Base-by-base conservation (phyloP, 2,329 filamentous ascomycete genomes). In the Thyridium curvatum region DNA sequence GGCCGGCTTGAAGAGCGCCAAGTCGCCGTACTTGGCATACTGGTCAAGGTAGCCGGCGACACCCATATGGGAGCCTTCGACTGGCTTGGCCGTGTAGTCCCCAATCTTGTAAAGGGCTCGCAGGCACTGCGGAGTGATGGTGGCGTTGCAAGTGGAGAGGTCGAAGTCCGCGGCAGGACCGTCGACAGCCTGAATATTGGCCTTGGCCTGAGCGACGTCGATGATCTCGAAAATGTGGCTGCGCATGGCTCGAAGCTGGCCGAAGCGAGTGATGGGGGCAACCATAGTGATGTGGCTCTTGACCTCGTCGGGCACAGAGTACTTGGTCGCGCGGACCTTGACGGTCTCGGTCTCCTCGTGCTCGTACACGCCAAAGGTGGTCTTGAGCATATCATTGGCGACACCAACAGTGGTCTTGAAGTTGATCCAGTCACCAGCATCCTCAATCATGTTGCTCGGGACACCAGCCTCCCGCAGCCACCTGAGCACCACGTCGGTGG, bases 11-110 rank as follows among this genome's bases (percentile, higher is more conserved):
- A 71, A 74, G 2, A 50, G 38, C 12, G 52, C 38, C 7, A 66
- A 56, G 46, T 74, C 71, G 4, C 52, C 40, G 41, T 67, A 60
- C 46, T 65, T 68, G 48, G 65, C 61, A 46, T 65, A 67, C 46
- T 74, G 54, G 14, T 70, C 67, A 1, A 74, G 60, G 50, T 74
- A 74, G 8, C 71, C 70, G 2, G 68, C 68, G 16, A 74, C 78
- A n/a, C 82, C 83, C 37, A 82, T 75, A 41, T 71, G 74, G 41
- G 82, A 82, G 1, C 62, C 82, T 17, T 68, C 77, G 50, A 67
- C 75, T 10, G 79, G 73, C 16, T 58, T 78, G 8, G 73, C 62
- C 8, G 82, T 78, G 18, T 61, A 55, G 8, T 54, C 42, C 18
- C 55, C 56, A 18, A 72, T 60, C 3, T 62, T 61, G 52, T 74